Conservation (phyloP, 495 filamentous ascomycete species). For the Recurvomyces mirabilis region DNA sequence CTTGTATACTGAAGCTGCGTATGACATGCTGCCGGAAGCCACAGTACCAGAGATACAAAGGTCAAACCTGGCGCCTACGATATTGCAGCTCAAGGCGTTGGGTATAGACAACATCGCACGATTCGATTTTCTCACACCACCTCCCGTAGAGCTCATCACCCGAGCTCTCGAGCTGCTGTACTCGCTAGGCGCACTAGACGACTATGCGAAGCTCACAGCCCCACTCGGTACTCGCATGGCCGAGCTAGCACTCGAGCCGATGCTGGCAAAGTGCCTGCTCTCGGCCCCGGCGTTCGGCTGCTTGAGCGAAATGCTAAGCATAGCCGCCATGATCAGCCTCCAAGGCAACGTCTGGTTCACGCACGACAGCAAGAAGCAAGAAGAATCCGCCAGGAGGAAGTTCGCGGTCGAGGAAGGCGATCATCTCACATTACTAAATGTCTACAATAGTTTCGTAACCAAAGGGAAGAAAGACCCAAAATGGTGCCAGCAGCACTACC, state of each 20-base stretch:
- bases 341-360: conserved; percentile 67
- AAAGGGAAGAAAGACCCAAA: conserved; percentile 72
- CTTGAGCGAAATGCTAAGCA: conserved; percentile 73
- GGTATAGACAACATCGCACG: conserved; percentile 92
- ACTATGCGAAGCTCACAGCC: conserved; percentile 81
- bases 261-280: conserved; percentile 88
- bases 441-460: conserved; percentile 81
- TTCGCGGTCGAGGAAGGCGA: conserved; percentile 94
- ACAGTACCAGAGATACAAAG: conserved; percentile 87
- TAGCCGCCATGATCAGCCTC: conserved; percentile 89
- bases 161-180: conserved; percentile 83
- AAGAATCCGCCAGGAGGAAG: conserved; percentile 62
- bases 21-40: conserved; percentile 55
- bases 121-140: conserved; percentile 81
- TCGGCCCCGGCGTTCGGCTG: conserved; percentile 66
- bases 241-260: conserved; percentile 86
- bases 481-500: conserved; percentile 75
- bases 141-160: conserved; percentile 76
- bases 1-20: conserved; percentile 74
- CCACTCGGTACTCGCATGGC: conserved; percentile 86
- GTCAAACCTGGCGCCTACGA: conserved; percentile 78
- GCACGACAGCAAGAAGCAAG: conserved; percentile 57
- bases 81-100: conserved; percentile 89
- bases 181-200: conserved; percentile 78
- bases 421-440: conserved; percentile 87